Base-by-base conservation (phyloP, 1,139 yeast species). In the Wickerhamomyces sp. region DNA sequence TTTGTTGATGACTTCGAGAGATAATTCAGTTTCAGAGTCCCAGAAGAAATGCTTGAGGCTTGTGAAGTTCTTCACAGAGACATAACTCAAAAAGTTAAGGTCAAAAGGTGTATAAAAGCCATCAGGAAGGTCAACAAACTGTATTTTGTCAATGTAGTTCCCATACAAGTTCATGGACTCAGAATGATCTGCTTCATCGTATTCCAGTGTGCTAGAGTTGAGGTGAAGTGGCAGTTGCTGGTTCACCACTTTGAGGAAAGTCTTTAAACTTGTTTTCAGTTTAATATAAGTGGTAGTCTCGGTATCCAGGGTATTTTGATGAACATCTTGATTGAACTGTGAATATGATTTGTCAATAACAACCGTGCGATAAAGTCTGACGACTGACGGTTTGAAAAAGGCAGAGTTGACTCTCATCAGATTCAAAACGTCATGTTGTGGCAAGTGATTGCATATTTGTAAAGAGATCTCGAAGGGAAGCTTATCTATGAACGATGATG, bases 381-480 rank as follows among this genome's bases (percentile, higher is more conserved):
- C 66, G 10, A 66, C 51, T 0, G 72, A 64, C 2, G 68, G 56
- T 1, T 46, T 49, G 46, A 67, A 65, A 52, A 73, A 58, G 2
- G 61, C 46, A 34, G 52, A 64, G 49, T 62, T 65, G 0, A 68
- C 68, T 7, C 61, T 52, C 37, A 74, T 49, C 23, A 76, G 53
- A 46, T 56, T 66, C 10, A 73, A 51, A 33, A 72, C 61, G 48
- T 72, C 79, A 45, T 67, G 64, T 52, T 76, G 81, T 14, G 70
- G 60, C 29, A 75, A 55, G n/a, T 63, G 49, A 32, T 62, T 58
- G 8, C 71, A 63, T 5, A 76, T 65, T 26, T 50, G 44, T 14
- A 57, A 43, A 15, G 69, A 55, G 18, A 75, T 57, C 49, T 75
- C 81, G 31, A 59, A 52, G 1, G 80, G 79, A 0, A 60, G 52